phyloP scores from a whole-genome alignment of 1,284 basidiomycete species.

The Chalciporus sp. region DNA sequence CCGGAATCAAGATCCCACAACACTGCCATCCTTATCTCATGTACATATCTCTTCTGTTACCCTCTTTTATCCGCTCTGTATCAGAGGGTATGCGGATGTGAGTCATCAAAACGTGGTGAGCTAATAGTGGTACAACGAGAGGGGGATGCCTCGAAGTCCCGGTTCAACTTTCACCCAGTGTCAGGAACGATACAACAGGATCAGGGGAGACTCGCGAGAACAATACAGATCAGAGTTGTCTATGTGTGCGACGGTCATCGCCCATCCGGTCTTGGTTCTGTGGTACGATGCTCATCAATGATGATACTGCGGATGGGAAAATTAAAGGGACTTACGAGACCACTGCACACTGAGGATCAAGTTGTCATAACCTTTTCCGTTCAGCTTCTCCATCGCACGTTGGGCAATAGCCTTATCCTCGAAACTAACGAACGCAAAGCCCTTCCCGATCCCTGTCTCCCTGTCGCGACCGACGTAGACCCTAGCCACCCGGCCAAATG shows the following conservation, averaged over 20 bases:
- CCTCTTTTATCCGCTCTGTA: background rate
- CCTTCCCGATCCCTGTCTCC: slow-evolving; percentile 94
- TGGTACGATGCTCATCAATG: slow-evolving; percentile 1
- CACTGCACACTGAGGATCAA: slow-evolving; percentile 87
- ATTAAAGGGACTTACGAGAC: slow-evolving; percentile 64
- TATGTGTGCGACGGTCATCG: slow-evolving; percentile 28
- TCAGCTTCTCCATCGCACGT: slow-evolving; percentile 89
- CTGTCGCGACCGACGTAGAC: slow-evolving; percentile 96
- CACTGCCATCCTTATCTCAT: background rate
- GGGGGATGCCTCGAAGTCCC: background rate
- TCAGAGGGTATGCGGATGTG: background rate
- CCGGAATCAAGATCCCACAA: background rate
- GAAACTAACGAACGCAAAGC: slow-evolving; percentile 96
- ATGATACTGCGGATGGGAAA: background rate
- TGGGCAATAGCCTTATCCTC: slow-evolving; percentile 83
- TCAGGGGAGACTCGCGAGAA: background rate
- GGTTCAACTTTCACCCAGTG: background rate
- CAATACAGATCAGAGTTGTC: background rate
- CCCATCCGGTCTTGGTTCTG: slow-evolving; percentile 46
- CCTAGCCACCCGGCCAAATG: slow-evolving; percentile 82
- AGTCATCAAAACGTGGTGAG: background rate
- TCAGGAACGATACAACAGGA: background rate
- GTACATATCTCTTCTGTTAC: background rate
- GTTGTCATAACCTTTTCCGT: slow-evolving; percentile 92
- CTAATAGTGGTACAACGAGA: background rate